These are phyloP conservation scores for Tricholoma hemisulphureum DNA, from an alignment of 768 basidiomycete genomes.

Conservation along the genomic window DNA sequence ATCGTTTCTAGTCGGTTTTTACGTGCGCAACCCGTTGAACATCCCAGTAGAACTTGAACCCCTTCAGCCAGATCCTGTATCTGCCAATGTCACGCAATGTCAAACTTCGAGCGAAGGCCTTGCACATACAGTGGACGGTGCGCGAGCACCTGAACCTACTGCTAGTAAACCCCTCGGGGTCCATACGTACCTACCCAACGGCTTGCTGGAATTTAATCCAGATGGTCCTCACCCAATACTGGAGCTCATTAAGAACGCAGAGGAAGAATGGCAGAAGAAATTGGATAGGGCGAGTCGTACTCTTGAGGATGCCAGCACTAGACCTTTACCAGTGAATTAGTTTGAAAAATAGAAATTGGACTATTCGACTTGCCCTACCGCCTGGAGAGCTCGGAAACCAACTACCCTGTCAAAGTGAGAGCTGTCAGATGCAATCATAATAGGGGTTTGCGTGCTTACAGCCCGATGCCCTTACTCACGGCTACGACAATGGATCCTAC, in stretches of 20 bases:
- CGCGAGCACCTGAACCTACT: background rate
- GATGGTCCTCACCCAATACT: background rate
- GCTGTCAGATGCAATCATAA: background rate
- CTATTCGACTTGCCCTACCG: conserved; percentile 47
- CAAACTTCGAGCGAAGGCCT: background rate
- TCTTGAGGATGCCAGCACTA: conserved; percentile 11
- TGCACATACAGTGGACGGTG: background rate
- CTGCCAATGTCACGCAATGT: background rate
- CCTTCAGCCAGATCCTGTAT: background rate
- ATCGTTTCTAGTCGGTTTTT: background rate
- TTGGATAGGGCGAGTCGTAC: background rate
- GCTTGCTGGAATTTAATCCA: background rate
- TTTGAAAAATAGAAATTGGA: background rate
- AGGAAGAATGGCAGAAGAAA: conserved; percentile 9
- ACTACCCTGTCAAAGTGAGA: conserved; percentile 46
- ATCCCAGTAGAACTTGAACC: too few relatives aligned
- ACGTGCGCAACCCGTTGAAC: background rate
- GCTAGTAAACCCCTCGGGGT: background rate
- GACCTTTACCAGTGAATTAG: conserved; percentile 10
- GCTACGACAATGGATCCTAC: conserved; percentile 58
- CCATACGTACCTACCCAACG: conserved; percentile 16
- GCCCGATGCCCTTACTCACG: conserved; percentile 48
- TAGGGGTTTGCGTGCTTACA: conserved; percentile 30
- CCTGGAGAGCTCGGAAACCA: conserved; percentile 66
- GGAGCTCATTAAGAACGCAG: conserved; percentile 26